Conservation (phyloP, 805 yeast genomes). For the Ogataea minuta region DNA sequence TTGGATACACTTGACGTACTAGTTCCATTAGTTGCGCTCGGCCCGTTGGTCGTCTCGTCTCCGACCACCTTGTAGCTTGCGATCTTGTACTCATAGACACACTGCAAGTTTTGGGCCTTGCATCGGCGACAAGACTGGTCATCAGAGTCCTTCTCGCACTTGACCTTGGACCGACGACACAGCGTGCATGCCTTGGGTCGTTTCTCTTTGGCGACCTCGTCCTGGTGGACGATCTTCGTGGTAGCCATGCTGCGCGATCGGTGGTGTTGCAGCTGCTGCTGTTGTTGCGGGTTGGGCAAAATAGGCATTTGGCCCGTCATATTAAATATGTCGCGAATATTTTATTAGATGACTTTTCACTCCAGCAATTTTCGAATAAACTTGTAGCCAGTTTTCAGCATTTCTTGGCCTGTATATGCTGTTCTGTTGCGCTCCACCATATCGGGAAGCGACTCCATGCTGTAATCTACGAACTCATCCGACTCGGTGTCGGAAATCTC, state of each 20-base stretch:
- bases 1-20: neutral
- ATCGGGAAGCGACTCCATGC: conserved; percentile 32
- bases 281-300: conserved; percentile 26
- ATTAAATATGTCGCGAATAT: conserved; percentile 2
- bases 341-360: conserved; percentile 4
- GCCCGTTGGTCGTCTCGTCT: conserved; percentile 10
- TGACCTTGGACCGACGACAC: conserved; percentile 62
- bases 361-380: conserved; percentile 40
- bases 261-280: conserved; percentile 13
- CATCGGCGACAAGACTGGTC: conserved; percentile 60
- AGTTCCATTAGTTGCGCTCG: neutral
- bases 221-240: conserved; percentile 18
- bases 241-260: conserved; percentile 17
- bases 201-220: conserved; percentile 22
- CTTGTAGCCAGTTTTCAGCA: conserved; percentile 34
- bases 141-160: conserved; percentile 48
- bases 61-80: conserved; percentile 41
- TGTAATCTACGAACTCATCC: conserved; percentile 16
- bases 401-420: conserved; percentile 30
- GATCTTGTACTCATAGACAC: conserved; percentile 55
- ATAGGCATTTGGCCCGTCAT: conserved; percentile 18
- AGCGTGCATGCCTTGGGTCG: conserved; percentile 57
- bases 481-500: conserved; percentile 15
- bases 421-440: conserved; percentile 21
- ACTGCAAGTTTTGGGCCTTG: conserved; percentile 46